Percentiles rank a stretch among this genome's conserved stretches.
Conservation (phyloP, 305 asterid genomes). For the Solanum hybrid region DNA sequence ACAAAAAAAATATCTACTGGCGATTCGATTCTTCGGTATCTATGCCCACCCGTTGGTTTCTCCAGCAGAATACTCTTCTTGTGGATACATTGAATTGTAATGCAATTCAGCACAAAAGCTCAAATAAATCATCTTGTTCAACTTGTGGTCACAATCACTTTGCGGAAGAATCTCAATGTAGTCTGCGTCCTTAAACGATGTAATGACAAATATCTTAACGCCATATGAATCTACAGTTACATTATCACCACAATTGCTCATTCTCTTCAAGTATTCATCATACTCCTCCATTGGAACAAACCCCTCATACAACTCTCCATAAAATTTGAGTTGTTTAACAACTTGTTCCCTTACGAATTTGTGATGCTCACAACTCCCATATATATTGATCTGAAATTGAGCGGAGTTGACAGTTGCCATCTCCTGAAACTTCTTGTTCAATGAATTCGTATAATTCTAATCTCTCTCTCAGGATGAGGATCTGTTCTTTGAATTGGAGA, state of each 20-base stretch:
- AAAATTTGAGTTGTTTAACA: constrained; percentile 63
- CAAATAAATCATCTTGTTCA: constrained; percentile 46
- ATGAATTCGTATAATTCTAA: constrained; percentile 58
- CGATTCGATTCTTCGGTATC: too few relatives aligned
- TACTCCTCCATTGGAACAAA: constrained; percentile 78
- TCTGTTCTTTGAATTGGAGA: too few relatives aligned
- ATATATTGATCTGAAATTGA: constrained; percentile 89
- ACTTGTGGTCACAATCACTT: constrained; percentile 32
- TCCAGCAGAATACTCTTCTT: constrained; percentile 41
- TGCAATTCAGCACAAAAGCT: constrained; percentile 97
- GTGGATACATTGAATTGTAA: constrained; percentile 81
- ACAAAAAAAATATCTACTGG: rapidly evolving
- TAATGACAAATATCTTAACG: constrained; percentile 65
- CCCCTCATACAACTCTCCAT: constrained; percentile 50
- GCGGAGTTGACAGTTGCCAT: constrained; percentile 51
- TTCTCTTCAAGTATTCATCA: constrained; percentile 52
- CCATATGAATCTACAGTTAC: constrained; percentile 94
- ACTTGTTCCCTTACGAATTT: constrained; percentile 70
- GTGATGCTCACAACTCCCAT: constrained; percentile 68
- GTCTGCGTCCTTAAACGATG: constrained; percentile 86
- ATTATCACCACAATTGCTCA: constrained; percentile 76
- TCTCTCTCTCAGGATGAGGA: constrained; percentile 17
- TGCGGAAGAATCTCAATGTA: constrained; percentile 83
- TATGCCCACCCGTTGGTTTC: not conserved
- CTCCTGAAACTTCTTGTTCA: constrained; percentile 73